Evolutionary conservation across 371 early-diverging fungal genomes (phyloP), one percentile per base, ranked within the genome.

Genomic region (Lichtheimia ramosa): DNA sequence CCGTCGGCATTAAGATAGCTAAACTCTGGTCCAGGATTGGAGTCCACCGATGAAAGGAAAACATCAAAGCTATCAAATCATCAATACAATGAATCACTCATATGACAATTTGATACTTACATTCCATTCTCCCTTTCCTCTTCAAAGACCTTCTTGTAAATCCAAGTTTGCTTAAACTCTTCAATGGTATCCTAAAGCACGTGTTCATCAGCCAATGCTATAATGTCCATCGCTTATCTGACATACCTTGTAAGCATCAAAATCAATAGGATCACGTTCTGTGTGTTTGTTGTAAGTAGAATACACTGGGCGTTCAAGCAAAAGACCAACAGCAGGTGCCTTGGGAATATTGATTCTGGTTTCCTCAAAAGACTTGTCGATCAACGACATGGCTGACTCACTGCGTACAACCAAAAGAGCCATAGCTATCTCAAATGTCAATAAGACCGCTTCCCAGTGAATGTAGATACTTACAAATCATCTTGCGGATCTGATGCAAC

Each of bases 401-500:
- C 88, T 84, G 15, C 97, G 88, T 23, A 92, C 82, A 59, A 89
- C 71, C 69, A 98, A 71, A 6, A 95, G 77, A 12, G 89, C 88
- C 71, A 98, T 78, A 13, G 83, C 84, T 81, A 43, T 16, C 42
- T 43, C 62, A 46, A 60, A 52, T n/a, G 54, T 14, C 13, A 23
- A 39, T 13, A 41, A 10, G 25, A 23, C n/a, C n/a, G n/a, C n/a
- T n/a, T n/a, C n/a, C n/a, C n/a, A n/a, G n/a, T n/a, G n/a, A n/a
- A n/a, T n/a, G n/a, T n/a, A n/a, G n/a, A n/a, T 34, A 62, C 74
- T 82, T 70, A 65, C 96, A 92, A 54, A 99, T 91, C 99, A 99
- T 99, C 70, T 99, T 99, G 59, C 99, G 92, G 62, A 99, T 99
- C 79, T 98, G 99, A 76, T 99, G 99, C 21, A 99, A 82, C 95